Conservation (phyloP, 352 stramenopile species). For the Globisporangium recalcitrans region DNA sequence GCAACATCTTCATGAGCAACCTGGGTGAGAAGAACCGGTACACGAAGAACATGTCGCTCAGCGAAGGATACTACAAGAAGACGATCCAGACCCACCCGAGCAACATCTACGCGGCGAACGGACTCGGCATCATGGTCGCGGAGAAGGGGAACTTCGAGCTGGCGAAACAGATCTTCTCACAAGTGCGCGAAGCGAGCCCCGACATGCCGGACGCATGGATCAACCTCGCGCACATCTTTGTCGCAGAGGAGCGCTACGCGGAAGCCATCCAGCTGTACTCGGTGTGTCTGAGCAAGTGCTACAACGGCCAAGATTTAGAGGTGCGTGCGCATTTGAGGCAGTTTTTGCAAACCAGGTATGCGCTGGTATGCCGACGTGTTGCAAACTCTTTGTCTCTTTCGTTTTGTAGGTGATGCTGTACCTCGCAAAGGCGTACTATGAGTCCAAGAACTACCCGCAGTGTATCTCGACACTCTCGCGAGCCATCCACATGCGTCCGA, state of each 20-base stretch:
- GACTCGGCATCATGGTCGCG: constrained; percentile 96
- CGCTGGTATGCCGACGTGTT: neutral
- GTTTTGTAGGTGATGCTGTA: constrained; percentile 53
- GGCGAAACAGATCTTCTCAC: constrained; percentile 95
- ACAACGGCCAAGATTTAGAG: constrained; percentile 82
- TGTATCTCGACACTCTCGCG: constrained; percentile 81
- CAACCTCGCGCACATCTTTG: constrained; percentile 96
- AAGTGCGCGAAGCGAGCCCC: constrained; percentile 93
- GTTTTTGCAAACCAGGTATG: too few relatives aligned
- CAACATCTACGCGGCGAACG: constrained; percentile 96
- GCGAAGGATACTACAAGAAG: constrained; percentile 95
- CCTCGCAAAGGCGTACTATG: constrained; percentile 86
- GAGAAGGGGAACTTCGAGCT: constrained; percentile 97
- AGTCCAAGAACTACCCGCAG: constrained; percentile 86
- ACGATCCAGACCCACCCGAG: constrained; percentile 89
- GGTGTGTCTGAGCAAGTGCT: constrained; percentile 88
- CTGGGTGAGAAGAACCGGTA: constrained; percentile 93
- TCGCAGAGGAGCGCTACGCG: constrained; percentile 94
- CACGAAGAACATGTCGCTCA: constrained; percentile 94
- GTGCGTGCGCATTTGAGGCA: too few relatives aligned
- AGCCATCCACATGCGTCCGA: constrained; percentile 72
- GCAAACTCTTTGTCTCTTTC: constrained; percentile 1
- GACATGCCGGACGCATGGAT: constrained; percentile 95
- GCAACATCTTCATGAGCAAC: constrained; percentile 99
- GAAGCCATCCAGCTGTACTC: constrained; percentile 96